phyloP scores from a whole-genome alignment of 164 flowering plant species.

The Annona squamosa region DNA sequence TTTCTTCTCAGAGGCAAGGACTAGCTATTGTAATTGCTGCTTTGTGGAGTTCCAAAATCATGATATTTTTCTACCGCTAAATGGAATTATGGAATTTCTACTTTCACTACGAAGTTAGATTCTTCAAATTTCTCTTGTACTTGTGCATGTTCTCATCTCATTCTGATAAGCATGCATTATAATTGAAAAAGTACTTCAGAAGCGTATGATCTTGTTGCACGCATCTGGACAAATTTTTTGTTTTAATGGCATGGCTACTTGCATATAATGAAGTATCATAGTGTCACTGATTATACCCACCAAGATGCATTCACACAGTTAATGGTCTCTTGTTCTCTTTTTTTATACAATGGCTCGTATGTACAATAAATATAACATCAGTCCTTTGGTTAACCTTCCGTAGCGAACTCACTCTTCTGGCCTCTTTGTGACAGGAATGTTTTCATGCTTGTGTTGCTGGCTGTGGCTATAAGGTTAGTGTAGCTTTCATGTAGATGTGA shows the following conservation, averaged over 20 bases:
- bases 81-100: not conserved
- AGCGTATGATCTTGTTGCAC: not conserved
- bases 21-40: not conserved
- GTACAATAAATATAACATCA: not conserved
- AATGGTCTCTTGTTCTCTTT: constrained; percentile 1
- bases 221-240: not conserved
- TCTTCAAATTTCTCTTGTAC: not conserved
- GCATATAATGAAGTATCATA: not conserved
- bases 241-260: not conserved
- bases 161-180: not conserved
- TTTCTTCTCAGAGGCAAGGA: not conserved
- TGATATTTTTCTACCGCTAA: not conserved
- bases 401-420: not conserved
- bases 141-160: not conserved
- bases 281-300: not conserved
- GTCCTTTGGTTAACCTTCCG: not conserved
- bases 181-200: too few relatives aligned
- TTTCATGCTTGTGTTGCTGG: constrained; percentile 83
- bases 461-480: constrained; percentile 78
- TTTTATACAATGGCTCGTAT: not conserved
- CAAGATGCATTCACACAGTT: not conserved
- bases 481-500: not conserved
- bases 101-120: not conserved
- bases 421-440: constrained; percentile 50
- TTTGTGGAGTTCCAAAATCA: not conserved